Evolutionary conservation across 2,329 filamentous ascomycete species (phyloP).

Genomic region (Botryotinia globosa): DNA sequence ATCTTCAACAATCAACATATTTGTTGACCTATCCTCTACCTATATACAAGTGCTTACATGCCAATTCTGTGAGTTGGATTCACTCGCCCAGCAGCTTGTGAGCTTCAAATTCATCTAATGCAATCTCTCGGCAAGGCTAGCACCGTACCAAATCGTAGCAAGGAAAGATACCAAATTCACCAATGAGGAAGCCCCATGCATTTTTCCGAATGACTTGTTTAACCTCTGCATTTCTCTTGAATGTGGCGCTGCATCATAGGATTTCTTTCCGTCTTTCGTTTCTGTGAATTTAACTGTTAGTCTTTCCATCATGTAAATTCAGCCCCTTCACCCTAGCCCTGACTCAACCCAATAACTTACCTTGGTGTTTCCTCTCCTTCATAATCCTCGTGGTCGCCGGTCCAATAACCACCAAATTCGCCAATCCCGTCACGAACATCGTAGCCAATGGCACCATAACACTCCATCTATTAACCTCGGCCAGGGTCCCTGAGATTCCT

Average conservation of each 20-base stretch:
- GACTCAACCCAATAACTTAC: slow-evolving; percentile 47
- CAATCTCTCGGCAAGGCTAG: slow-evolving; percentile 52
- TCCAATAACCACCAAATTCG: slow-evolving; percentile 69
- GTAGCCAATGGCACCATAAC: slow-evolving; percentile 67
- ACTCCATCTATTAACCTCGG: slow-evolving; percentile 57
- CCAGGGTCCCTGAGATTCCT: slow-evolving; percentile 55
- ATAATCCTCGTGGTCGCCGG: slow-evolving; percentile 75
- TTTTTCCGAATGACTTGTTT: slow-evolving; percentile 72
- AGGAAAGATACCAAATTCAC: slow-evolving; percentile 72
- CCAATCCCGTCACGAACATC: slow-evolving; percentile 66
- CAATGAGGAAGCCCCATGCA: slow-evolving; percentile 80
- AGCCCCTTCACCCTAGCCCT: neutral
- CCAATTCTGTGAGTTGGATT: neutral
- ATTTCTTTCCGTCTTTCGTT: slow-evolving; percentile 85
- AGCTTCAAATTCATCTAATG: slow-evolving; percentile 21
- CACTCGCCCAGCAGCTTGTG: neutral
- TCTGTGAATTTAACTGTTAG: slow-evolving; percentile 47
- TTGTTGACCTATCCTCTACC: neutral
- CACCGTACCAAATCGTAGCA: slow-evolving; percentile 73
- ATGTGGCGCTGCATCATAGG: slow-evolving; percentile 74
- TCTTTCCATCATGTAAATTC: neutral
- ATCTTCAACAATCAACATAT: neutral
- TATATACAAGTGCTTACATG: neutral
- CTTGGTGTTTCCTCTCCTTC: slow-evolving; percentile 73
- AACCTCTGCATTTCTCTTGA: slow-evolving; percentile 78